phyloP scores from a whole-genome alignment of 2,329 filamentous ascomycete genomes.

The Botrytis byssoidea region DNA sequence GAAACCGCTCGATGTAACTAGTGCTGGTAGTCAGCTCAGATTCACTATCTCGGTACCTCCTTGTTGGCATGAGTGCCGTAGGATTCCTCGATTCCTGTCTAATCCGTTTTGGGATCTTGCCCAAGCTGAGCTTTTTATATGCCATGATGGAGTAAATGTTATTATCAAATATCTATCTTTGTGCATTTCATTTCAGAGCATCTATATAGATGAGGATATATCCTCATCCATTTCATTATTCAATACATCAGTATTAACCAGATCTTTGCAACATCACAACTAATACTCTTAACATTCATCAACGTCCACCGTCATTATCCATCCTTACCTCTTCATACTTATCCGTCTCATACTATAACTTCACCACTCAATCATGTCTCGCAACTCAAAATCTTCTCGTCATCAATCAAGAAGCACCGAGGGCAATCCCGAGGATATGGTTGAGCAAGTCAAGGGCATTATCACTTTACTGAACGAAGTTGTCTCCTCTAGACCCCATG shows the following conservation, averaged over 20 bases:
- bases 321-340: not conserved
- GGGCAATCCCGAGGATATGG: constrained; percentile 28
- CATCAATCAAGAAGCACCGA: constrained; percentile 28
- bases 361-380: constrained; percentile 22
- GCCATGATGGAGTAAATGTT: not conserved
- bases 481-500: constrained; percentile 28
- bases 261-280: not conserved
- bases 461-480: constrained; percentile 34
- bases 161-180: constrained; percentile 10
- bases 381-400: constrained; percentile 32
- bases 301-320: not conserved
- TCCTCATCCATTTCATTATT: not conserved
- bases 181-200: not conserved
- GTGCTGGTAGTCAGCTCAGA: constrained; percentile 17
- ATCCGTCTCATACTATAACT: not conserved
- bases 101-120: constrained; percentile 8
- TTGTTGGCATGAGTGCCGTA: constrained; percentile 2
- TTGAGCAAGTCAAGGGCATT: constrained; percentile 36
- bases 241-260: not conserved
- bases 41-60: constrained; percentile 8
- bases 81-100: constrained; percentile 17
- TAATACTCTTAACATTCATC: not conserved
- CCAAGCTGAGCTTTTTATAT: constrained; percentile 8
- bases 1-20: constrained; percentile 10
- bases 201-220: constrained; percentile 10